These are phyloP conservation scores for Murraya koenigii DNA, from an alignment of 345 rosid species.

Conservation along the genomic window DNA sequence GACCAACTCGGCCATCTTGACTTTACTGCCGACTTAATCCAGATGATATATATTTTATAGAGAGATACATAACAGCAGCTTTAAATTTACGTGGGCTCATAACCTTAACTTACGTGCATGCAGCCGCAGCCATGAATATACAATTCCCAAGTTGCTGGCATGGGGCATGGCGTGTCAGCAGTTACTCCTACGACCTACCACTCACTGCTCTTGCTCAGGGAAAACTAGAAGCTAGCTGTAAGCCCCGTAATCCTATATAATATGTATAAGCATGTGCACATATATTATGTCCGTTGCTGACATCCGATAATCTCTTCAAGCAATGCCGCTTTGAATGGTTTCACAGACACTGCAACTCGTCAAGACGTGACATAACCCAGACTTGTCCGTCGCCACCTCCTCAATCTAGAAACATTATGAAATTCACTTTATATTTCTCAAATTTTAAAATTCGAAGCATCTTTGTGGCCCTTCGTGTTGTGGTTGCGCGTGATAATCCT, in stretches of 20 bases:
- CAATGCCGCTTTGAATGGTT: not conserved
- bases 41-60: fast-evolving
- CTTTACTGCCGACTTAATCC: not conserved
- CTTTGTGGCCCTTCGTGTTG: not conserved
- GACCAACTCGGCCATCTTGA: constrained; percentile 99
- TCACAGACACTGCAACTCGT: not conserved
- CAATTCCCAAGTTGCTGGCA: not conserved
- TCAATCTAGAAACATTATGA: too few relatives aligned
- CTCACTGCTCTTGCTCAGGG: not conserved
- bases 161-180: not conserved
- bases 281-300: not conserved
- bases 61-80: too few relatives aligned
- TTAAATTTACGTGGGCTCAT: too few relatives aligned
- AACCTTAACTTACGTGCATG: not conserved
- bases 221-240: not conserved
- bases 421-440: too few relatives aligned
- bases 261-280: not conserved
- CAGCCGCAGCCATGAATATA: not conserved
- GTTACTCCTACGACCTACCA: not conserved
- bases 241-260: too few relatives aligned
- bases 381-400: not conserved
- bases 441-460: too few relatives aligned
- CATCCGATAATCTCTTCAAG: not conserved
- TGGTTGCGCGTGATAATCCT: not conserved
- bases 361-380: not conserved